Conservation (phyloP, 169 alveolate genomes). For the Babesia bigemina region DNA sequence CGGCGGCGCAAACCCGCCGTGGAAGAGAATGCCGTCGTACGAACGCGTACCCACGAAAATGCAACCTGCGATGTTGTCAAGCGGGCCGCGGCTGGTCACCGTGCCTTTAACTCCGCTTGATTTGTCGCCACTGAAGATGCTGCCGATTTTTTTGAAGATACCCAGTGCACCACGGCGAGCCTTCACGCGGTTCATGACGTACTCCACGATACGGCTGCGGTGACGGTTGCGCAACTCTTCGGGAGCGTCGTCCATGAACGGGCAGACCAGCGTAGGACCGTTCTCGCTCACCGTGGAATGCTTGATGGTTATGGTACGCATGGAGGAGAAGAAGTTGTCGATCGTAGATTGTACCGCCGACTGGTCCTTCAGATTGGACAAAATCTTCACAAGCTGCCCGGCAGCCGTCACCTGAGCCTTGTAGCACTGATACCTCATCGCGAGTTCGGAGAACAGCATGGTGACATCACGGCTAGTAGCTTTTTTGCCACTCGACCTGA, state of each 20-base stretch:
- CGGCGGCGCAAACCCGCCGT: conserved; percentile 68
- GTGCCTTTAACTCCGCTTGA: neutral
- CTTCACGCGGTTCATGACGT: conserved; percentile 16
- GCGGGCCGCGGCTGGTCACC: neutral
- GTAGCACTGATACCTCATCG: conserved; percentile 68
- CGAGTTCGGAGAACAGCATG: conserved; percentile 62
- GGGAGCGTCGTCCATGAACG: conserved; percentile 69
- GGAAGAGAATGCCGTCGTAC: conserved; percentile 49
- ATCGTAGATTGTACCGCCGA: conserved; percentile 5
- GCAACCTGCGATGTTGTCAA: conserved; percentile 49
- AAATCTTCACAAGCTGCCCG: conserved; percentile 17
- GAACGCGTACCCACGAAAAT: conserved; percentile 58
- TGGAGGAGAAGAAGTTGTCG: conserved; percentile 16
- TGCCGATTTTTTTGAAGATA: neutral
- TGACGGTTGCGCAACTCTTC: conserved; percentile 24
- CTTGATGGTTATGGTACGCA: conserved; percentile 38
- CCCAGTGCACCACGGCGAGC: neutral
- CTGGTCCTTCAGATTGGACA: conserved; percentile 12
- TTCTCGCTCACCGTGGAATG: conserved; percentile 33
- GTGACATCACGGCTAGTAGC: conserved; percentile 9
- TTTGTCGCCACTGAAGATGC: neutral
- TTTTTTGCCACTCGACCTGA: neutral
- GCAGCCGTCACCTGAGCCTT: conserved; percentile 36
- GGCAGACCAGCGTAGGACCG: conserved; percentile 49
- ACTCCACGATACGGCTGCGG: conserved; percentile 38